Evolutionary conservation across 305 asterid species (phyloP), one percentile per base, ranked within the genome.

Genomic region (Petunia hybrid): DNA sequence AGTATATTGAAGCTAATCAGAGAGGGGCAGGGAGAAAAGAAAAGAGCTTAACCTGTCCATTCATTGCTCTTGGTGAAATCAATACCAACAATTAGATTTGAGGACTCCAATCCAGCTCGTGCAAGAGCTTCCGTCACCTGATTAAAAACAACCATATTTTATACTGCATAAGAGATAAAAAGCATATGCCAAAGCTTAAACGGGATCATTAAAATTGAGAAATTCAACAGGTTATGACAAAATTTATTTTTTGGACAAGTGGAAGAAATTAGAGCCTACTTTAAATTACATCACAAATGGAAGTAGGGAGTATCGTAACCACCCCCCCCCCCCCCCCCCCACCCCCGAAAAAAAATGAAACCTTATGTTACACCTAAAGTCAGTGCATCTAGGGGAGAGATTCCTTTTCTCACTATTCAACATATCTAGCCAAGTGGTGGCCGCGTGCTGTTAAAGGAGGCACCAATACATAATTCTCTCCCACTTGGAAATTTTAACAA

Each of bases 41-140:
- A 46, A 43, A 80, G 77, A 14, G 70, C 22, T 40, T 51, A 68
- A 95, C 99, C 99, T 84, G 98, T 94, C 98, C 99, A 95, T 87
- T 95, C 99, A 74, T 95, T 94, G 90, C 98, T 95, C 92, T 92
- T 95, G 10, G 99, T 95, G 89, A 92, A 94, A 87, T 95, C 98
- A 63, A 95, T 91, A 51, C 99, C 99, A 60, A 95, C 90, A 84
- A 94, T 95, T n/a, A 95, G 94, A 86, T 95, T 95, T 80, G 98
- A 91, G 66, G 99, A 95, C 83, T 95, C 99, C 22, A 95, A 95
- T 68, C 97, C 99, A 82, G 97, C 97, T 31, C 90, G 93, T 69
- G 91, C 91, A 79, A 95, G 97, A 71, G 97, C 99, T 83, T 92
- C 97, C 51, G 94, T 91, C 83, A 94, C 98, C 98, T 95, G 80